Base-by-base conservation (phyloP, 2,329 filamentous ascomycete genomes). In the Orbilia javanica region DNA sequence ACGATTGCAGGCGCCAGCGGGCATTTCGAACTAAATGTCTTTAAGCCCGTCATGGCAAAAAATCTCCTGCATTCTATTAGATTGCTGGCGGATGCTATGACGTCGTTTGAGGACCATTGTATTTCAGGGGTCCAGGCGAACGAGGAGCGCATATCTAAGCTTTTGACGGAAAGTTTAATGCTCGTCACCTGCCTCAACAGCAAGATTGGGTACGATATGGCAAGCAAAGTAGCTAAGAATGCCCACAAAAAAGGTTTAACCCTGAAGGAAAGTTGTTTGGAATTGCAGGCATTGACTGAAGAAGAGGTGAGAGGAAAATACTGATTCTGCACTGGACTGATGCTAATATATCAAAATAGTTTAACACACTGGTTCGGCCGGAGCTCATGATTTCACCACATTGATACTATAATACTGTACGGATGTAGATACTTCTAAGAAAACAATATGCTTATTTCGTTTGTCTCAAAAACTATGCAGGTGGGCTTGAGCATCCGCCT, bases 21-120 rank as follows among this genome's bases (percentile, higher is more conserved):
- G 81, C 96, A 98, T 87, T 99, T 99, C 82, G 96, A 98, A 86
- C 89, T 99, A 81, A 99, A 98, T 86, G 96, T 98, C 70, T 99
- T 97, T 90, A 98, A 98, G 89, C 96, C 96, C 50, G 89, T 98
- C 75, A 89, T 99, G 84, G 98, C 98, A 86, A 89, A 92, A 85
- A 98, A 98, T 87, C 87, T 98, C 81, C 89, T 99, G 44, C 96
- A 98, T 89, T 97, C 93, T 87, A 88, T 91, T 72, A 90, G 95
- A 80, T 90, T 99, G 79, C 87, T 99, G 71, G 88, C 93, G 39
- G 96, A 99, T 83, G 93, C 92, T 82, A 98, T 98, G 94, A 89
- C 89, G 83, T 96, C 93, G 80, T 98, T 99, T 84, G 93, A 97
- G 87, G 92, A 93, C 88, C 95, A 98, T 86, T 88, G 98, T 34